Percentiles rank a stretch among this genome's conserved stretches.
Evolutionary conservation across 495 filamentous ascomycete genomes (phyloP).

Genomic region (Cenococcum geophilum): DNA sequence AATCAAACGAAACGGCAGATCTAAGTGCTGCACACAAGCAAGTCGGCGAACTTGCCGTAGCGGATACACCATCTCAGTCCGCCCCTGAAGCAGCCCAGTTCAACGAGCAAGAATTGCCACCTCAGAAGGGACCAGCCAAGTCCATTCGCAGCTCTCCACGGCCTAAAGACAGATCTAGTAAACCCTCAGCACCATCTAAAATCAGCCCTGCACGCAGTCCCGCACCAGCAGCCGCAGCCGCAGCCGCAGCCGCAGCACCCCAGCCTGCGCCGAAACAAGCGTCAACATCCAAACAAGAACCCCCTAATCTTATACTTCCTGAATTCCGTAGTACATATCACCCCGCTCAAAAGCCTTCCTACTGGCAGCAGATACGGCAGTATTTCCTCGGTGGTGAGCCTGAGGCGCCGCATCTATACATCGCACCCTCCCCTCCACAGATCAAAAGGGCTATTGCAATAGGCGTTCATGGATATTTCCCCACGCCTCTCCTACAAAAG

Average conservation of each 20-base stretch:
- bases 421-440: slow-evolving; percentile 61
- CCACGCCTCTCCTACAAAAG: slow-evolving; percentile 72
- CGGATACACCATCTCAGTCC: slow-evolving; percentile 57
- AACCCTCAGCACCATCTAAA: slow-evolving; percentile 20
- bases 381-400: slow-evolving; percentile 30
- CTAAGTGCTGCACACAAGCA: slow-evolving; percentile 45
- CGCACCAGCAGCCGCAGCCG: slow-evolving; percentile 12
- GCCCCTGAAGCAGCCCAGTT: slow-evolving; percentile 56
- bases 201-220: slow-evolving; percentile 14
- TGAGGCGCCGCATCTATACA: slow-evolving; percentile 60
- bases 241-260: slow-evolving; percentile 11
- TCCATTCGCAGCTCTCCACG: slow-evolving; percentile 19
- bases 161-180: slow-evolving; percentile 17
- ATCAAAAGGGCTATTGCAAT: slow-evolving; percentile 84
- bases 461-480: slow-evolving; percentile 91
- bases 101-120: slow-evolving; percentile 39
- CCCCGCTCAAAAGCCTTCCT: slow-evolving; percentile 29
- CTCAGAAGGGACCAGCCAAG: slow-evolving; percentile 38
- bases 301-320: slow-evolving; percentile 36
- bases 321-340: slow-evolving; percentile 34
- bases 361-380: slow-evolving; percentile 33
- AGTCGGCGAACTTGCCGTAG: slow-evolving; percentile 63
- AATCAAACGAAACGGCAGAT: slow-evolving; percentile 38
- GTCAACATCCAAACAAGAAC: slow-evolving; percentile 14
- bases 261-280: slow-evolving; percentile 15